A percentile compares a stretch with the other conserved stretches of the same genome.
phyloP scores from a whole-genome alignment of 192 early-diverging fungal species.

The Gaertneriomyces sp. region DNA sequence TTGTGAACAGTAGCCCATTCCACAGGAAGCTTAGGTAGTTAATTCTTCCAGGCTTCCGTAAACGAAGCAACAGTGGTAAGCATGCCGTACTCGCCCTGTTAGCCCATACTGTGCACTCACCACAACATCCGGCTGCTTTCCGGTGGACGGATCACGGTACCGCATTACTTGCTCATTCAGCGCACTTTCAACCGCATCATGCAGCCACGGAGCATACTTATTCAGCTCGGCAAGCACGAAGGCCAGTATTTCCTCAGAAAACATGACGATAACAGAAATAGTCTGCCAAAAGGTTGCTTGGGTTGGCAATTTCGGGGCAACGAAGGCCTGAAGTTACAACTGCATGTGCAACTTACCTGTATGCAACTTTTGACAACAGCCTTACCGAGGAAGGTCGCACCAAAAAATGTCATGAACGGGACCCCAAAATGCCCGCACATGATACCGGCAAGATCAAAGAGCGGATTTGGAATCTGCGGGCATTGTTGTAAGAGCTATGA shows the following conservation, averaged over 20 bases:
- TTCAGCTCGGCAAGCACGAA: conserved; percentile 55
- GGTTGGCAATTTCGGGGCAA: not conserved
- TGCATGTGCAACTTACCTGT: conserved; percentile 44
- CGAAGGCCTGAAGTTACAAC: not conserved
- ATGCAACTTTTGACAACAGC: conserved; percentile 83
- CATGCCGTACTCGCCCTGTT: too few relatives aligned
- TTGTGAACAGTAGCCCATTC: conserved; percentile 74
- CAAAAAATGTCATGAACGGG: conserved; percentile 92
- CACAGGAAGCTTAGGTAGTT: conserved; percentile 56
- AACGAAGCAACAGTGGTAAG: too few relatives aligned
- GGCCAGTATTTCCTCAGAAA: conserved; percentile 74
- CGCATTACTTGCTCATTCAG: conserved; percentile 47
- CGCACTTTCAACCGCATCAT: conserved; percentile 51
- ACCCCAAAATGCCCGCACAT: conserved; percentile 89
- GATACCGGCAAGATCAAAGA: conserved; percentile 96
- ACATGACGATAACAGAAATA: conserved; percentile 74
- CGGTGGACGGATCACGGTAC: conserved; percentile 11
- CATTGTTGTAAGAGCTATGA: not conserved
- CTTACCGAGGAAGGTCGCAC: conserved; percentile 92
- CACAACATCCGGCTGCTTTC: too few relatives aligned
- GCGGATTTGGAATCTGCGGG: conserved; percentile 83
- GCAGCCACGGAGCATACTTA: conserved; percentile 52
- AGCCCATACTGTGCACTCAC: too few relatives aligned
- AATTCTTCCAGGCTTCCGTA: conserved; percentile 11
- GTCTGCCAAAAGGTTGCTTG: conserved; percentile 34